Conservation (phyloP, 352 stramenopile genomes). For the Phytophthora cactorum region DNA sequence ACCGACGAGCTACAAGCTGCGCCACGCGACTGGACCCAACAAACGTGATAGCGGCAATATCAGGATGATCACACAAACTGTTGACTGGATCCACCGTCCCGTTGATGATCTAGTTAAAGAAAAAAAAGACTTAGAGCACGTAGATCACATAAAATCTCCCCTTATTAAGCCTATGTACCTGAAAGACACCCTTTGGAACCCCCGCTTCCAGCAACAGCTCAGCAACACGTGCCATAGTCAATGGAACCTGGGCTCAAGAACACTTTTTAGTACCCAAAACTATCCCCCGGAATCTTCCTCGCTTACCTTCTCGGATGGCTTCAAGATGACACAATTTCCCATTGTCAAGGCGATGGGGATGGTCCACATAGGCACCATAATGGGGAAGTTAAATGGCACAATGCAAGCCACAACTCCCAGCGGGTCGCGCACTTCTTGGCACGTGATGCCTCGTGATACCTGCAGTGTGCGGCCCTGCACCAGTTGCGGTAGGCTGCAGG, state of each 20-base stretch:
- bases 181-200: slow-evolving; percentile 95
- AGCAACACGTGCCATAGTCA: slow-evolving; percentile 93
- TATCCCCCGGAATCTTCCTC: background rate
- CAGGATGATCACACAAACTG: slow-evolving; percentile 92
- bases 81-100: slow-evolving; percentile 91
- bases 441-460: slow-evolving; percentile 93
- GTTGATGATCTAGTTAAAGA: slow-evolving; percentile 90
- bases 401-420: slow-evolving; percentile 94
- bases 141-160: background rate
- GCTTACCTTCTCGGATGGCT: slow-evolving; percentile 96
- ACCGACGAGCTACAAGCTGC: slow-evolving; percentile 92
- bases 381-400: slow-evolving; percentile 98
- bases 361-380: slow-evolving; percentile 99
- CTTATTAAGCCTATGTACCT: slow-evolving; percentile 37
- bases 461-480: slow-evolving; percentile 89
- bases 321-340: slow-evolving; percentile 97
- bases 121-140: background rate
- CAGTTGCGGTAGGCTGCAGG: slow-evolving; percentile 93
- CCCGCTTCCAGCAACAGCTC: slow-evolving; percentile 92
- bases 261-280: background rate
- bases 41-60: slow-evolving; percentile 94
- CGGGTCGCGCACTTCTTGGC: slow-evolving; percentile 92
- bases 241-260: slow-evolving; percentile 59
- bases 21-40: slow-evolving; percentile 95
- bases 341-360: slow-evolving; percentile 96